phyloP scores from a whole-genome alignment of 2,329 filamentous ascomycete species.

The Macroventuria anomochaeta region DNA sequence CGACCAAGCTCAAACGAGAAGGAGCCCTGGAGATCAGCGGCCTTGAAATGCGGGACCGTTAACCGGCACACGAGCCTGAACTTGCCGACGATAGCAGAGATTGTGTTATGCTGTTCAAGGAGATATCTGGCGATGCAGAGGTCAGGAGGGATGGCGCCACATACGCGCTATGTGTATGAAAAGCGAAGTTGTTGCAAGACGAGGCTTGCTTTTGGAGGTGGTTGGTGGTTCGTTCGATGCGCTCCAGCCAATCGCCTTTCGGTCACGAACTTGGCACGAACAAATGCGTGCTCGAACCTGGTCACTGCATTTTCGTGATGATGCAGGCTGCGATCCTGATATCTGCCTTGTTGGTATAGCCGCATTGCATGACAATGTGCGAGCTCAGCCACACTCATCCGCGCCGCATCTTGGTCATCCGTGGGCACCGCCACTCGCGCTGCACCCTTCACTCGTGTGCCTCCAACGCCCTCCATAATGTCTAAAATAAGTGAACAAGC shows the following conservation, averaged over 20 bases:
- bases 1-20: slow-evolving; percentile 35
- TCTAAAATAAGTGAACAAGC: no score
- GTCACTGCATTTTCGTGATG: slow-evolving; percentile 4
- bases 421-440: background rate
- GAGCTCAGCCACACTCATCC: background rate
- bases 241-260: slow-evolving; percentile 7
- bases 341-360: background rate
- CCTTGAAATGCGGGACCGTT: slow-evolving; percentile 18
- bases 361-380: slow-evolving; percentile 1
- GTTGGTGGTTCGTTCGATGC: background rate
- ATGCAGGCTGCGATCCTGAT: slow-evolving; percentile 3
- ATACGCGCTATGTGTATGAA: background rate
- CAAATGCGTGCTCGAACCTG: background rate
- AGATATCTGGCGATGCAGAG: no score
- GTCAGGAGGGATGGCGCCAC: background rate
- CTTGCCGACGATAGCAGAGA: background rate
- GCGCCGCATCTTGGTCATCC: background rate
- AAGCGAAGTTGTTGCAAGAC: background rate
- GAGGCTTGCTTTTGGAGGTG: background rate
- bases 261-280: background rate
- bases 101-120: background rate
- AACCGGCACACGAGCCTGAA: slow-evolving; percentile 5
- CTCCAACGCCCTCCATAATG: no score
- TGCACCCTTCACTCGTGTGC: no score
- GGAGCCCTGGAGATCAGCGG: slow-evolving; percentile 32